A percentile compares a stretch with the other conserved stretches of the same genome.
phyloP scores from a whole-genome alignment of 257 asterid genomes.

The Nicotiana tabacum region DNA sequence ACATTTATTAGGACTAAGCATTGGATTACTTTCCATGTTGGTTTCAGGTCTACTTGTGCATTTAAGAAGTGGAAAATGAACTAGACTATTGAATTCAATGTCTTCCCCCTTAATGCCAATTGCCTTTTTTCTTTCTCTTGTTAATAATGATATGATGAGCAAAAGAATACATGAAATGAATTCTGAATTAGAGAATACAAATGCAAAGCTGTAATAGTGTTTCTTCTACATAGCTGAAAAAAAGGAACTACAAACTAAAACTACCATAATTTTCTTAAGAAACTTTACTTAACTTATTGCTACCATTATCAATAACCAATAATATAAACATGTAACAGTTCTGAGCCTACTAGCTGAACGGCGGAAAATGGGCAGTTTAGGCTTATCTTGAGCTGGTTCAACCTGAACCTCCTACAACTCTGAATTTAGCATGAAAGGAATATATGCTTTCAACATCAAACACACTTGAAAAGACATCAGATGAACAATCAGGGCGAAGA shows the following conservation, averaged over 20 bases:
- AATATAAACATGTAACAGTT: constrained; percentile 13
- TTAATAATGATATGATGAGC: not conserved
- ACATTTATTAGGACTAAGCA: not conserved
- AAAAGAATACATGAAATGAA: not conserved
- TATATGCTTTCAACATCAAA: constrained; percentile 10
- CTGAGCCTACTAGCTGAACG: constrained; percentile 2
- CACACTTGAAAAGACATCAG: not conserved
- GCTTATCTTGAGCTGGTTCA: too few species aligned
- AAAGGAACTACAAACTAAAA: constrained; percentile 6
- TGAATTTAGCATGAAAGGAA: not conserved
- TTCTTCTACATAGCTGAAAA: not conserved
- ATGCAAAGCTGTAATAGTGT: not conserved
- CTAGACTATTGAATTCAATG: not conserved
- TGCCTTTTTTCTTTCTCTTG: not conserved
- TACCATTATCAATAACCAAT: constrained; percentile 22
- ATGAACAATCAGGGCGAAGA: not conserved
- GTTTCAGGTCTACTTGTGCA: not conserved
- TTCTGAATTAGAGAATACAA: not conserved
- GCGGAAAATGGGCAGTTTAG: too few species aligned
- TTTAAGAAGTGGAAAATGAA: not conserved
- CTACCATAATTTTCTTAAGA: not conserved
- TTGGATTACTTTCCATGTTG: too few species aligned
- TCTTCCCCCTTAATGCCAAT: not conserved
- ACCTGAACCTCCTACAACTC: not conserved
- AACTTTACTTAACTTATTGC: constrained; percentile 16